Evolutionary conservation across 805 yeast species (phyloP).

Genomic region (Blastobotrys chiropterorum): DNA sequence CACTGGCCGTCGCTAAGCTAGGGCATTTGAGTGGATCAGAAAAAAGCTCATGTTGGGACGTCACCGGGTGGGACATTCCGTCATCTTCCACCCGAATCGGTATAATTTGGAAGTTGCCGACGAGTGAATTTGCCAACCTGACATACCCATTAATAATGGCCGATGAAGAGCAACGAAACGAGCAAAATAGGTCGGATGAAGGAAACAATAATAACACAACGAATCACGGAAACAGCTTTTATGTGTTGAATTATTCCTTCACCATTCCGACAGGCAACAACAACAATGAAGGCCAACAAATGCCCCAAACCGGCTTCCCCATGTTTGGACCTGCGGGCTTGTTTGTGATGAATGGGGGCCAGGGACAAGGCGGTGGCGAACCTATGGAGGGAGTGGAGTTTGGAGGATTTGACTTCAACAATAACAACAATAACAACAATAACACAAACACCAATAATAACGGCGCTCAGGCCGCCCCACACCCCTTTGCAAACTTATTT

Average conservation of each 20-base stretch:
- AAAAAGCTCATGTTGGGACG: too few species aligned
- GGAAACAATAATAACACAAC: slow-evolving; percentile 1
- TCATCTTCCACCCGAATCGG: background rate
- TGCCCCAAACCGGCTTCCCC: background rate
- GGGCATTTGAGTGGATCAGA: too few species aligned
- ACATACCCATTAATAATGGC: background rate
- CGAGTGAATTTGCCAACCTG: background rate
- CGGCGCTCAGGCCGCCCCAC: background rate
- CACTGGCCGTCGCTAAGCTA: too few species aligned
- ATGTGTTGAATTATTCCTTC: slow-evolving; percentile 15
- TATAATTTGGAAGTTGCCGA: background rate
- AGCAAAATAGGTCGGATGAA: background rate
- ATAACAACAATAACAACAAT: background rate
- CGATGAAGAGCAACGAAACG: background rate
- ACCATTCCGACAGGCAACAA: slow-evolving; percentile 5
- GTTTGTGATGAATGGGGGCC: background rate
- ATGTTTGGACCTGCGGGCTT: background rate
- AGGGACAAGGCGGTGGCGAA: background rate
- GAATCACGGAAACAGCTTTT: slow-evolving; percentile 3
- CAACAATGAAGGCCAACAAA: background rate
- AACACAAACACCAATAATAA: background rate
- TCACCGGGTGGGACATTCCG: background rate
- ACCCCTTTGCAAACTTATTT: background rate
- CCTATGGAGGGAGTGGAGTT: background rate
- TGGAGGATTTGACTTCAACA: background rate